Conservation (phyloP, 2,329 filamentous ascomycete genomes). For the Hypomyces perniciosus region DNA sequence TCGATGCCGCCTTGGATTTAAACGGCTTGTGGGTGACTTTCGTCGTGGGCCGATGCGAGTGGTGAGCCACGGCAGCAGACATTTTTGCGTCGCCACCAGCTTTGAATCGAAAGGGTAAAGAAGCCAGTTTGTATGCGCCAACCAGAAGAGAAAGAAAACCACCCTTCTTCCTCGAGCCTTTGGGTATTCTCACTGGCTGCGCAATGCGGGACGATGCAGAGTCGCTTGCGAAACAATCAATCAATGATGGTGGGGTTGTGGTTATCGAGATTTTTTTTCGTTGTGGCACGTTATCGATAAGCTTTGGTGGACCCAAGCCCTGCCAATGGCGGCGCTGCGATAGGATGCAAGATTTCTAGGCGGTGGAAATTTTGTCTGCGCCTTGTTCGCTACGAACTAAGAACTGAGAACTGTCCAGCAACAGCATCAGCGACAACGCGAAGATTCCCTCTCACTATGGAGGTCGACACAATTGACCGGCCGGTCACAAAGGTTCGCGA, state of each 20-base stretch:
- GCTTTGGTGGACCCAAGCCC: neutral
- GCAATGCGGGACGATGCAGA: conserved; percentile 8
- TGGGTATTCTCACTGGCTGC: neutral
- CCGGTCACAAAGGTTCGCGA: conserved; percentile 33
- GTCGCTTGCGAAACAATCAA: conserved; percentile 16
- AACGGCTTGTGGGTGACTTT: conserved; percentile 85
- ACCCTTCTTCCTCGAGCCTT: neutral
- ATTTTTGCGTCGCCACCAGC: conserved; percentile 68
- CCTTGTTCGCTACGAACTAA: conserved; percentile 7
- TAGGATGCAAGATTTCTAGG: conserved; percentile 19
- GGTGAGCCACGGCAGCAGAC: conserved; percentile 59
- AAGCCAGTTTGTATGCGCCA: conserved; percentile 51
- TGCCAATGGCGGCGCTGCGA: conserved; percentile 24
- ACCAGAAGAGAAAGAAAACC: no score
- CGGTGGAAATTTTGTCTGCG: conserved; percentile 31
- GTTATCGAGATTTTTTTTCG: conserved; percentile 33
- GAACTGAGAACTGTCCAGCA: neutral
- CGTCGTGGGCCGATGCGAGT: conserved; percentile 89
- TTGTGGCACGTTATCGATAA: conserved; percentile 33
- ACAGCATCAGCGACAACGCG: conserved; percentile 11
- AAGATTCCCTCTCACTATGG: conserved; percentile 24
- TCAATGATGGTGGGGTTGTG: conserved; percentile 30
- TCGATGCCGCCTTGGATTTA: conserved; percentile 87
- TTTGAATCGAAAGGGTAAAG: conserved; percentile 82
- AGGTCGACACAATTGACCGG: conserved; percentile 31